Evolutionary conservation across 2,329 filamentous ascomycete genomes (phyloP).

Genomic region (Fusarium sp.): DNA sequence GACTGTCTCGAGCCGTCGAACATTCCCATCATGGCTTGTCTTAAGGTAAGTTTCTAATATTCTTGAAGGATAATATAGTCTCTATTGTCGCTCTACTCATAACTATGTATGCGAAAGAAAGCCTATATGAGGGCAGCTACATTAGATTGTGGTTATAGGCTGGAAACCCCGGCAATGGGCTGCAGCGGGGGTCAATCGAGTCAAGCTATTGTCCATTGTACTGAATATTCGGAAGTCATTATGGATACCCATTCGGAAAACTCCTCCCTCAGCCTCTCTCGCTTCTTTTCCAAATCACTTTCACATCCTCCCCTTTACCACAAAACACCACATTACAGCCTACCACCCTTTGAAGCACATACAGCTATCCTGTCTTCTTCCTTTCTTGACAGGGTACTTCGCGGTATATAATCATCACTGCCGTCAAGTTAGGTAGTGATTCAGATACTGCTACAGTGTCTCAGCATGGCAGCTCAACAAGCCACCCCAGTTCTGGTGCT

Average conservation of each 20-base stretch:
- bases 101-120: background rate
- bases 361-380: background rate
- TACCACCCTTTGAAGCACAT: background rate
- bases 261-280: too few species aligned
- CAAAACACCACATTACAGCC: background rate
- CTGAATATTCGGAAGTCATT: background rate
- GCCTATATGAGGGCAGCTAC: background rate
- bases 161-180: background rate
- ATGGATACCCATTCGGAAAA: background rate
- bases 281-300: background rate
- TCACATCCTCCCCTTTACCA: background rate
- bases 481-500: constrained; percentile 7
- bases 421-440: too few species aligned
- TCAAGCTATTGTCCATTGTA: background rate
- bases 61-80: background rate
- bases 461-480: background rate
- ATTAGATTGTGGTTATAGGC: too few species aligned
- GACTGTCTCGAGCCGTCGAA: background rate
- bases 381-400: too few species aligned
- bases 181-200: background rate
- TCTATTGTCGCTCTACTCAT: background rate
- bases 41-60: background rate
- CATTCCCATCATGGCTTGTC: background rate
- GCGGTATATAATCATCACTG: background rate
- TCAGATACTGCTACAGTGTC: background rate